Evolutionary conservation across 805 yeast genomes (phyloP).

Genomic region (Yarrowia yakushimensis): DNA sequence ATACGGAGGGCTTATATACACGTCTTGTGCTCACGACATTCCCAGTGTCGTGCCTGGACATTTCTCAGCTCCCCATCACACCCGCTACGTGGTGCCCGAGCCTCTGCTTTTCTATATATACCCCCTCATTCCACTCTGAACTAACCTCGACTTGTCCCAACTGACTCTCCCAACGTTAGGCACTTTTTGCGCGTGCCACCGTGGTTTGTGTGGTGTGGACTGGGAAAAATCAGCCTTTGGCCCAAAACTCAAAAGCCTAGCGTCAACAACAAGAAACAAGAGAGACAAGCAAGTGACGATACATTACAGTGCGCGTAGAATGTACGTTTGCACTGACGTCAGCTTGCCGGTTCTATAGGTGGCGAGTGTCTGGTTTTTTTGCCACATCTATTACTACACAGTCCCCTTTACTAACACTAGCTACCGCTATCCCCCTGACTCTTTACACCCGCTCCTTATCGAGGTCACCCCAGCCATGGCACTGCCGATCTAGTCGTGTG

Average conservation of each 20-base stretch:
- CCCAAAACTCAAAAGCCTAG: not conserved
- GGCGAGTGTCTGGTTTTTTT: too few species aligned
- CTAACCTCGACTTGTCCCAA: not conserved
- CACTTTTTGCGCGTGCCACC: conserved; percentile 10
- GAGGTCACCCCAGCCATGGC: not conserved
- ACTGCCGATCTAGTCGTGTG: conserved; percentile 1
- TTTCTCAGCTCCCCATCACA: not conserved
- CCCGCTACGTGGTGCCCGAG: not conserved
- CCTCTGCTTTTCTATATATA: not conserved
- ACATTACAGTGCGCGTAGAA: not conserved
- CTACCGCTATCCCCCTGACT: too few species aligned
- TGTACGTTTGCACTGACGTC: not conserved
- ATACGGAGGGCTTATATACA: too few species aligned
- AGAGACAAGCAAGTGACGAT: not conserved
- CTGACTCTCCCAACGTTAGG: not conserved
- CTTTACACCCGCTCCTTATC: not conserved
- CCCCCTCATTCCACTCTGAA: conserved; percentile 15
- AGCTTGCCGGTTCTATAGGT: too few species aligned
- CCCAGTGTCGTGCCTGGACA: not conserved
- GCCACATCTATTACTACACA: too few species aligned
- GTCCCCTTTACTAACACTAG: too few species aligned
- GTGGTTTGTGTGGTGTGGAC: not conserved
- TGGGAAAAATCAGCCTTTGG: not conserved
- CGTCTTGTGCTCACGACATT: not conserved
- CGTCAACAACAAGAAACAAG: not conserved